phyloP scores from a whole-genome alignment of 257 asterid genomes.

The Nyctanthes arbortristis region DNA sequence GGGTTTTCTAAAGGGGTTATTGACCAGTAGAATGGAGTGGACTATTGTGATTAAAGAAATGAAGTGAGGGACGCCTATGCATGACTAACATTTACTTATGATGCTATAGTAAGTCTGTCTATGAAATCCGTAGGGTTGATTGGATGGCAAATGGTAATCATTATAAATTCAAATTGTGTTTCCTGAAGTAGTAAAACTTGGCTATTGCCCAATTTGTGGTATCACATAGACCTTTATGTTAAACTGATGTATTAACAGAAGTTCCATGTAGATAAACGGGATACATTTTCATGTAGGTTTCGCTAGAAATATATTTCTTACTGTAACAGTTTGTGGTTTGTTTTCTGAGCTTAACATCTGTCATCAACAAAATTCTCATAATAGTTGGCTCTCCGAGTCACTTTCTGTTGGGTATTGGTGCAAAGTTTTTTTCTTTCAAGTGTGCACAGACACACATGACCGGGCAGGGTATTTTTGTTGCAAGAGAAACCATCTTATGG shows the following conservation, averaged over 20 bases:
- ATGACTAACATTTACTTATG: background rate
- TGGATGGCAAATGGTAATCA: background rate
- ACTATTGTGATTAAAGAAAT: background rate
- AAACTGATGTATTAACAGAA: background rate
- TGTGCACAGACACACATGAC: background rate
- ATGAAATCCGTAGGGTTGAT: background rate
- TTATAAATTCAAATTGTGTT: background rate
- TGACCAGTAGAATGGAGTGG: background rate
- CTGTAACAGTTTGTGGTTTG: background rate
- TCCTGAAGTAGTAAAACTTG: background rate
- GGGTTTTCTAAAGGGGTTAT: background rate
- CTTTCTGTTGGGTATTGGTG: background rate
- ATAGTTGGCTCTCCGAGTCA: background rate
- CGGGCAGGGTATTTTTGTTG: background rate
- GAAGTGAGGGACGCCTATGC: background rate
- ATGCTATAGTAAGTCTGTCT: background rate
- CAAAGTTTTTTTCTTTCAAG: background rate
- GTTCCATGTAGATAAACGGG: background rate
- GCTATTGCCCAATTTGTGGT: background rate
- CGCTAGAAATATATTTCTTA: background rate
- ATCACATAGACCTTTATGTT: background rate
- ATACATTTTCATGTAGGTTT: background rate
- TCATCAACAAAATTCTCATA: background rate
- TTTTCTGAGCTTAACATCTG: background rate
- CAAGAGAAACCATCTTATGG: background rate